Base-by-base conservation (phyloP, 805 yeast genomes). In the Starmerella apis region DNA sequence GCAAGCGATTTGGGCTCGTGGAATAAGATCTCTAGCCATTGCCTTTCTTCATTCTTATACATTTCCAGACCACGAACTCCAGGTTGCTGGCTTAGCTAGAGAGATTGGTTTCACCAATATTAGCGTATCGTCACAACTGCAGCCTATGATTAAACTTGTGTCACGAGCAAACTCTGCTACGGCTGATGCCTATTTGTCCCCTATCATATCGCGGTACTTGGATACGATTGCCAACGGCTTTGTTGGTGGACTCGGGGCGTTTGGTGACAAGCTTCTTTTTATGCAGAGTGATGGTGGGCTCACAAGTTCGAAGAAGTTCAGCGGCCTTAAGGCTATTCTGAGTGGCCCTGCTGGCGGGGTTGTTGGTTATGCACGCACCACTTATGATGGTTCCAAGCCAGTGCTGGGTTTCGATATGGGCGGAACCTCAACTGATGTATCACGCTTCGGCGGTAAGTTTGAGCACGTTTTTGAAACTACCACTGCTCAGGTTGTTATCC, bases 341-440 rank as follows among this genome's bases (percentile, higher is more conserved):
- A 86, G 96, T 1, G 97, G 97, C 2, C 97, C 97, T 2, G 97
- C 97, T 9, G 97, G 97, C 33, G 97, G 97, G 45, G 94, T 90
- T 51, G 96, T 90, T 30, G 97, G 97, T 0, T 85, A 79, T 59
- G 85, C 95, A 0, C 74, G 78, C 47, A 88, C 97, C 0, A 84
- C 95, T 54, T 86, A 73, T 62, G 49, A 47, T 6, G 59, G 54
- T 19, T n/a, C 32, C 7, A 42, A 38, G 24, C 87, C 94, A 0
- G 70, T 83, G 43, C 75, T 85, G 50, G 94, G 92, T 0, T 83
- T 85, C 57, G 95, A 85, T 65, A 83, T 85, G 88, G 95, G 95
- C 45, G 95, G 95, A 44, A 85, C 95, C 1, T 81, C 90, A 0
- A 85, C 94, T 1, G 94, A 86, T 67, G 88, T 83, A 3, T 79